phyloP scores from a whole-genome alignment of 2,329 filamentous ascomycete genomes.

The Diplodia scrobiculata region DNA sequence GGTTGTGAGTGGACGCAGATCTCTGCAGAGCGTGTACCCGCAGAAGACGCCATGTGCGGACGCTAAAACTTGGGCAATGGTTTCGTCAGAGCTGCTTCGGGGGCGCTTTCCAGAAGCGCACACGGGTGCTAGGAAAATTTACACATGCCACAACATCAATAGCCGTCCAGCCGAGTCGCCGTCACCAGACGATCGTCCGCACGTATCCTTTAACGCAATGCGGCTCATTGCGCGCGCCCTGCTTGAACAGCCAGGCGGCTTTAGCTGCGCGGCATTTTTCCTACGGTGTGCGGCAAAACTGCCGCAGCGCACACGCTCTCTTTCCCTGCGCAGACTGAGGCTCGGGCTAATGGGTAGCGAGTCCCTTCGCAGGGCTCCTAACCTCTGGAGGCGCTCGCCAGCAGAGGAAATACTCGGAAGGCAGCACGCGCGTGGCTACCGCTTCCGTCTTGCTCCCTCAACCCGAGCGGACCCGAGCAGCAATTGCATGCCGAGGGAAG shows the following conservation, averaged over 20 bases:
- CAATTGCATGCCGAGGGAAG: constrained; percentile 17
- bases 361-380: neutral
- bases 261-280: constrained; percentile 12
- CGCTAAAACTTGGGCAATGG: neutral
- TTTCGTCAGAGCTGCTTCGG: constrained; percentile 7
- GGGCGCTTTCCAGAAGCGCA: neutral
- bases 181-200: constrained; percentile 2
- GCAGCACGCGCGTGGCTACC: neutral
- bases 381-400: neutral
- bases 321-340: neutral
- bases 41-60: neutral
- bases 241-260: neutral
- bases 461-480: constrained; percentile 11
- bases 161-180: constrained; percentile 10
- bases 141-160: neutral
- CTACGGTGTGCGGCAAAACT: constrained; percentile 13
- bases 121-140: neutral
- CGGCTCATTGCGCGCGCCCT: constrained; percentile 9
- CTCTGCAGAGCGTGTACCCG: neutral
- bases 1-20: neutral
- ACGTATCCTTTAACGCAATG: neutral
- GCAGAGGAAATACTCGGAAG: constrained; percentile 8
- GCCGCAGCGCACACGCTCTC: neutral
- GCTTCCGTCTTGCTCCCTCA: constrained; percentile 16
- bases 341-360: constrained; percentile 19